Evolutionary conservation across 345 rosid genomes (phyloP).

Genomic region (Gossypium anomalum): DNA sequence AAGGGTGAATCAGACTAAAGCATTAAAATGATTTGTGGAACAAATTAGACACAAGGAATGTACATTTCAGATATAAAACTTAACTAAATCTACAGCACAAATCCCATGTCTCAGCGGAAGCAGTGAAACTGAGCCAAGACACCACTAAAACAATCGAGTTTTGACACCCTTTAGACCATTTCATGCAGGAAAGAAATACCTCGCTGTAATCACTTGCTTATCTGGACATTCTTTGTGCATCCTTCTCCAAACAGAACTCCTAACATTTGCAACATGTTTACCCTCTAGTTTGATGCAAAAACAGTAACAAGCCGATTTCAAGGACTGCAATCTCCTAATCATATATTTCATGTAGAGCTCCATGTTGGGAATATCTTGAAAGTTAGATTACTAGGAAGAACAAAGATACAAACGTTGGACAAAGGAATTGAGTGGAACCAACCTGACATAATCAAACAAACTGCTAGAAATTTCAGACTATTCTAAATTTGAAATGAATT

Average conservation of each 20-base stretch:
- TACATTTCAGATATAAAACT: not conserved
- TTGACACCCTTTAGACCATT: not conserved
- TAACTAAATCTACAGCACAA: not conserved
- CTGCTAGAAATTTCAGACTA: not conserved
- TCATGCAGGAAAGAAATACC: not conserved
- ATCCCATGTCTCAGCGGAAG: not conserved
- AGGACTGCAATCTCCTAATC: not conserved
- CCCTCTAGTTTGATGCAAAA: not conserved
- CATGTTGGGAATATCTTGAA: not conserved
- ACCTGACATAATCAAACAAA: constrained; percentile 1
- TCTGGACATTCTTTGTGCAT: not conserved
- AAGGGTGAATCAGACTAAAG: not conserved
- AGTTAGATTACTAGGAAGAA: constrained; percentile 9
- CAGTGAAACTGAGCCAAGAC: not conserved
- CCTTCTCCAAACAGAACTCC: not conserved
- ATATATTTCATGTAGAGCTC: not conserved
- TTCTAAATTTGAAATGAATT: not conserved
- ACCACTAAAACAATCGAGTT: not conserved
- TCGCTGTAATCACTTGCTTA: not conserved
- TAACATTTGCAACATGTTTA: not conserved
- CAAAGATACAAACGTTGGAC: not conserved
- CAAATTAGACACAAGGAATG: not conserved
- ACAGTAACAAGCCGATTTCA: not conserved
- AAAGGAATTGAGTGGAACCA: not conserved
- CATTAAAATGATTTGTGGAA: not conserved